phyloP scores from a whole-genome alignment of 2,329 filamentous ascomycete species.

The Coniella lustricola region DNA sequence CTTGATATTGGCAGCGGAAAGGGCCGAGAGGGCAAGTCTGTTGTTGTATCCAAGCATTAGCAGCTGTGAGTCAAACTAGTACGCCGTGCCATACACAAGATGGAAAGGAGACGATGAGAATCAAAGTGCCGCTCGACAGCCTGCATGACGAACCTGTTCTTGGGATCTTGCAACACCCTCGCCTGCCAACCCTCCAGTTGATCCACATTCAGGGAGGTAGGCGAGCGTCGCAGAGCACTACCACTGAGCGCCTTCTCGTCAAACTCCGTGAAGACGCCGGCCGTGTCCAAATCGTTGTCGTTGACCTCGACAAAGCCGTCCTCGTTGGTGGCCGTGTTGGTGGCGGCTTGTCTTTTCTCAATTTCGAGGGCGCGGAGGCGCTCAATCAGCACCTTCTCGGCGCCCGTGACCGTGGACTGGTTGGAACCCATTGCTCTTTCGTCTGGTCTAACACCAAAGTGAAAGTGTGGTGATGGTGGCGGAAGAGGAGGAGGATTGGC shows the following conservation, averaged over 20 bases:
- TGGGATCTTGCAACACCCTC: constrained; percentile 55
- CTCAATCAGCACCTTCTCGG: constrained; percentile 39
- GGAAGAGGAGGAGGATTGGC: no score
- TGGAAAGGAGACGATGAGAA: not conserved
- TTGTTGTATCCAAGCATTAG: no score
- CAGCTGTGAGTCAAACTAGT: no score
- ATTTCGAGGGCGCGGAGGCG: constrained; percentile 39
- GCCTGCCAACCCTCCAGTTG: constrained; percentile 53
- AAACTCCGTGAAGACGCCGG: not conserved
- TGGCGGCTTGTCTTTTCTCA: constrained; percentile 8
- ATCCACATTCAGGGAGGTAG: constrained; percentile 43
- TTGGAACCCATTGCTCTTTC: constrained; percentile 34
- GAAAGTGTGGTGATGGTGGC: no score
- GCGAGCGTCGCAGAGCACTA: constrained; percentile 22
- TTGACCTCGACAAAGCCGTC: constrained; percentile 49
- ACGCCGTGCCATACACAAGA: not conserved
- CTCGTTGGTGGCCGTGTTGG: constrained; percentile 35
- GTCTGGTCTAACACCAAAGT: no score
- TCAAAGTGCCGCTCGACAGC: no score
- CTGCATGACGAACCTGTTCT: constrained; percentile 56
- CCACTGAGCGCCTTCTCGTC: constrained; percentile 28
- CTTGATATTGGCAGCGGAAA: constrained; percentile 61
- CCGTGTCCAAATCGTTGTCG: constrained; percentile 20
- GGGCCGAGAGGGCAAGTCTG: constrained; percentile 68
- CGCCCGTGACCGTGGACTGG: constrained; percentile 30